Conservation (phyloP, 306 rosid genomes). For the Neltuma alba region DNA sequence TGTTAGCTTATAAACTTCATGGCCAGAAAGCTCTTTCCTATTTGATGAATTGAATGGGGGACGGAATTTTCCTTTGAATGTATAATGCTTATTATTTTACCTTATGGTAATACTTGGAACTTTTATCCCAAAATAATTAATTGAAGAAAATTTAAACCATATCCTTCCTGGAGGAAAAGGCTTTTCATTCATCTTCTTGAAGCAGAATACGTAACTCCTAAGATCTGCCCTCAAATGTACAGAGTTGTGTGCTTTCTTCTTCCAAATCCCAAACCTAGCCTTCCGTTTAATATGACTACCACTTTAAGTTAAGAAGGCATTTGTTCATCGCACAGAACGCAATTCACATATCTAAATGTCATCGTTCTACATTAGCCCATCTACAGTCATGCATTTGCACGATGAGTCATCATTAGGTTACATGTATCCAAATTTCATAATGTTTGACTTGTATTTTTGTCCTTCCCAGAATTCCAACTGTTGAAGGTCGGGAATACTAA, state of each 20-base stretch:
- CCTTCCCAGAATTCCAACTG: background rate
- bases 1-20: background rate
- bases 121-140: background rate
- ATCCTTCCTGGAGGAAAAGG: background rate
- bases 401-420: background rate
- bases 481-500: background rate
- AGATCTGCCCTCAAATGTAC: background rate
- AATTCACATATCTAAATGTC: background rate
- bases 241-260: background rate
- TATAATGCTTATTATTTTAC: background rate
- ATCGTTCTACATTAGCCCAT: background rate
- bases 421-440: background rate
- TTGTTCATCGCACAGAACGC: background rate
- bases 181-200: background rate
- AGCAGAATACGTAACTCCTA: background rate
- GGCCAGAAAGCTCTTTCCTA: background rate
- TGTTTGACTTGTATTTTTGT: background rate
- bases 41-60: background rate
- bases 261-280: background rate
- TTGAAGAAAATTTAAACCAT: background rate
- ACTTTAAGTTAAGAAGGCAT: background rate
- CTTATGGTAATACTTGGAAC: background rate
- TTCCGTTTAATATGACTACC: background rate
- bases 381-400: background rate
- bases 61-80: background rate